These are phyloP conservation scores for Gamsiella multidivaricata DNA, from an alignment of 192 early-diverging fungal genomes.

Conservation along the genomic window DNA sequence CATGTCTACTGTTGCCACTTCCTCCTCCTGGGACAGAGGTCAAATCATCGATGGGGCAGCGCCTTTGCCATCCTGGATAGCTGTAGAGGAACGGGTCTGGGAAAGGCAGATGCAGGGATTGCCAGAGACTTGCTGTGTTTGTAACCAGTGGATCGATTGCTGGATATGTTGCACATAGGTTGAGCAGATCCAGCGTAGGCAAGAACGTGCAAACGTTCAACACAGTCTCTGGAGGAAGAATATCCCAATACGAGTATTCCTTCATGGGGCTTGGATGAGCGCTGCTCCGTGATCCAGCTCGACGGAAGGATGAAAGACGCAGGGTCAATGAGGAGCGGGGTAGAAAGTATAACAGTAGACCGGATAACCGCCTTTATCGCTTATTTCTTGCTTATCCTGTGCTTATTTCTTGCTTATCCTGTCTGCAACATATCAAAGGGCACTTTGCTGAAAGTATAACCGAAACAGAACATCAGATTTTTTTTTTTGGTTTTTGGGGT, in stretches of 20 bases:
- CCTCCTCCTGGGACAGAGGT: no score
- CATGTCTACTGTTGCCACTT: background rate
- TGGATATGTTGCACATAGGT: conserved; percentile 26
- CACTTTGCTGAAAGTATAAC: background rate
- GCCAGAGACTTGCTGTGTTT: conserved; percentile 13
- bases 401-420: no score
- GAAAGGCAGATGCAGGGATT: conserved; percentile 21
- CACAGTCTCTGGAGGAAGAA: conserved; percentile 15
- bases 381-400: no score
- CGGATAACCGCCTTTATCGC: no score
- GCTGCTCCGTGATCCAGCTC: no score
- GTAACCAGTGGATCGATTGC: conserved; percentile 11
- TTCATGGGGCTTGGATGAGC: background rate
- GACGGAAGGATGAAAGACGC: no score
- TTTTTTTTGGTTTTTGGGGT: no score
- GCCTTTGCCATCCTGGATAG: conserved; percentile 32
- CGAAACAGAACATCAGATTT: no score
- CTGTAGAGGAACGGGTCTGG: conserved; percentile 26
- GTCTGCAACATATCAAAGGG: no score
- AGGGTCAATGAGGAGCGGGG: no score
- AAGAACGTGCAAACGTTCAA: conserved; percentile 22
- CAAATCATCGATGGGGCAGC: background rate
- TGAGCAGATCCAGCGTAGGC: conserved; percentile 26
- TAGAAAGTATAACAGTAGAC: no score
- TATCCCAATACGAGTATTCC: conserved; percentile 20